Percentiles rank a stretch among this genome's conserved stretches.
Conservation (phyloP, 345 rosid genomes). For the Cochlearia excelsa region DNA sequence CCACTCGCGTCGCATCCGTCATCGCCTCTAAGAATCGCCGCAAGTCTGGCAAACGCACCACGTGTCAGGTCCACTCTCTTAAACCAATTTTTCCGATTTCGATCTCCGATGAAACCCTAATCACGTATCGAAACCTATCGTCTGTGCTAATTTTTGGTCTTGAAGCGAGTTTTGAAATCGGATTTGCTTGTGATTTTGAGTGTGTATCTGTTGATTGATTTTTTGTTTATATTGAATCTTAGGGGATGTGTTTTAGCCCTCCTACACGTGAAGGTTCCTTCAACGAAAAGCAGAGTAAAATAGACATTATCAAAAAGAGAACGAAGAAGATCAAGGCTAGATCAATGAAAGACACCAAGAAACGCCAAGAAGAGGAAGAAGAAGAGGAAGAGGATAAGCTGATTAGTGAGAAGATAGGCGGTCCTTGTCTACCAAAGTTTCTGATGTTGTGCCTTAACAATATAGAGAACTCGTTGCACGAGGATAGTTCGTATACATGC, state of each 20-base stretch:
- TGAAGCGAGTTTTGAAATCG: too few relatives aligned
- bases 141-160: too few relatives aligned
- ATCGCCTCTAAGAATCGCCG: constrained; percentile 93
- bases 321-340: constrained; percentile 29
- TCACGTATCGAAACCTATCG: too few relatives aligned
- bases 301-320: constrained; percentile 30
- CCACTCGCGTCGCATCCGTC: constrained; percentile 73
- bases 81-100: too few relatives aligned
- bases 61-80: constrained; percentile 54
- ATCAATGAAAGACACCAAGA: neutral
- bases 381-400: neutral
- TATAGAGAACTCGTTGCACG: constrained; percentile 49
- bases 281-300: constrained; percentile 59
- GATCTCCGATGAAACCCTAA: neutral
- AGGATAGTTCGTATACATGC: constrained; percentile 27
- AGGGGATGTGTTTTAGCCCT: constrained; percentile 97
- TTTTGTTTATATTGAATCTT: constrained; percentile 8
- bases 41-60: constrained; percentile 65
- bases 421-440: constrained; percentile 52
- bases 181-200: too few relatives aligned
- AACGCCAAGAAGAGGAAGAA: constrained; percentile 2
- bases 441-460: constrained; percentile 54
- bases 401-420: constrained; percentile 31
- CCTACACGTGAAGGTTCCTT: constrained; percentile 76
- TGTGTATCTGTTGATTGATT: too few relatives aligned